These are phyloP conservation scores for Colletotrichum truncatum DNA, from an alignment of 2,329 filamentous ascomycete species.

Conservation along the genomic window DNA sequence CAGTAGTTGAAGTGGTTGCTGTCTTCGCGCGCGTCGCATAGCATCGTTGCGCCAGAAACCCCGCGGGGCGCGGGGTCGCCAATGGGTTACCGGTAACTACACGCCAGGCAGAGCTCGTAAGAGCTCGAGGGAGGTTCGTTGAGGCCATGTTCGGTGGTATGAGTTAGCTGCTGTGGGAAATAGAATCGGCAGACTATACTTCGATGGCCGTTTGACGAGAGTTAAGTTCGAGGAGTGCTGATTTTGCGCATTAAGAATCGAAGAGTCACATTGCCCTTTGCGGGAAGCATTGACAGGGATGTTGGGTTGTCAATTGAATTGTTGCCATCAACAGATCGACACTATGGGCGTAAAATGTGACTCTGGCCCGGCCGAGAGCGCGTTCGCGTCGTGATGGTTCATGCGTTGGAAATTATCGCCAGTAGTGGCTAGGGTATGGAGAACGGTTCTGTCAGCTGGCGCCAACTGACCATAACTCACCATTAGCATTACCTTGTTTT, in stretches of 20 bases:
- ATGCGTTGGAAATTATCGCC: slow-evolving; percentile 27
- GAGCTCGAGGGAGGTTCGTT: slow-evolving; percentile 13
- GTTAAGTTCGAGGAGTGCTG: background rate
- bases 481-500: too few relatives aligned
- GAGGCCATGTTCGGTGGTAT: background rate
- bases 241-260: background rate
- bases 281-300: slow-evolving; percentile 13
- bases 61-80: background rate
- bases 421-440: too few relatives aligned
- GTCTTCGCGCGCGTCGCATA: slow-evolving; percentile 23
- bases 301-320: background rate
- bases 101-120: slow-evolving; percentile 11
- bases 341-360: background rate
- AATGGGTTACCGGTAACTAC: background rate
- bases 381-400: slow-evolving; percentile 29
- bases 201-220: background rate
- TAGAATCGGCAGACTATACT: background rate
- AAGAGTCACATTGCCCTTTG: slow-evolving; percentile 10
- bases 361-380: background rate
- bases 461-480: too few relatives aligned
- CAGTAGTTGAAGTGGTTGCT: background rate
- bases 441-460: background rate
- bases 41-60: slow-evolving; percentile 14
- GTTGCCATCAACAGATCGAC: slow-evolving; percentile 16
- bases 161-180: background rate